Percentiles rank a stretch among this genome's conserved stretches.
Conservation (phyloP, 306 rosid species). For the Quercus suber region DNA sequence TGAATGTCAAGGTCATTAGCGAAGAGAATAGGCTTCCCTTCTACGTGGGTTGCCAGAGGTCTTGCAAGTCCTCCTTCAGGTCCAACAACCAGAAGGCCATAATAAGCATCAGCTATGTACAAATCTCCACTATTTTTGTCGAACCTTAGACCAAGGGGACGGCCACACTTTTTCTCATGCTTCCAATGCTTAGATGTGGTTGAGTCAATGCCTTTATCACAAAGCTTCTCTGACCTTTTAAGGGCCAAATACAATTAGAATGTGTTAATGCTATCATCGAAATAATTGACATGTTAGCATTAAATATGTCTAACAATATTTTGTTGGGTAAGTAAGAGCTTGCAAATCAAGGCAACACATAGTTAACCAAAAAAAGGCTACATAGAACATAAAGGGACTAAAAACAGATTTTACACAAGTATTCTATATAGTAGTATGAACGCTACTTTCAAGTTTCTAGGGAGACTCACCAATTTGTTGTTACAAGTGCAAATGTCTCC, state of each 20-base stretch:
- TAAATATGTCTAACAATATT: neutral
- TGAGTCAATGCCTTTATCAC: slow-evolving; percentile 68
- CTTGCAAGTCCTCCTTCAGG: slow-evolving; percentile 78
- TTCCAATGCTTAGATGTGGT: slow-evolving; percentile 91
- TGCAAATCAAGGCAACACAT: too few species aligned
- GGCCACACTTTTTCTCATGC: slow-evolving; percentile 75
- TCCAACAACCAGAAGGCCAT: slow-evolving; percentile 82
- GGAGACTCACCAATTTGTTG: slow-evolving; percentile 60
- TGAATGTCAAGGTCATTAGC: slow-evolving; percentile 93
- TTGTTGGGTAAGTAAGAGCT: too few species aligned
- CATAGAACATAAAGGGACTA: too few species aligned
- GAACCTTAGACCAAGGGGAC: slow-evolving; percentile 86
- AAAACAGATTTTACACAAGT: rapidly evolving
- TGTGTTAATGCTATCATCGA: neutral
- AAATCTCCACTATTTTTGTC: slow-evolving; percentile 61
- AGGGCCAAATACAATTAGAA: neutral
- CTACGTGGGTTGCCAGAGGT: slow-evolving; percentile 62
- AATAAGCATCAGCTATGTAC: slow-evolving; percentile 84
- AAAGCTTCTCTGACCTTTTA: slow-evolving; percentile 71
- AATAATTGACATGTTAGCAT: neutral
- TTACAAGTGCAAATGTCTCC: slow-evolving; percentile 88
- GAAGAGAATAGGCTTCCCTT: slow-evolving; percentile 73
- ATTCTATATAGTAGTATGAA: too few species aligned
- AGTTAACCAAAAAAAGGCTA: too few species aligned
- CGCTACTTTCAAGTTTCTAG: rapidly evolving